Conservation (phyloP, 768 basidiomycete genomes). For the Porphyrellus cyaneotinctus region DNA sequence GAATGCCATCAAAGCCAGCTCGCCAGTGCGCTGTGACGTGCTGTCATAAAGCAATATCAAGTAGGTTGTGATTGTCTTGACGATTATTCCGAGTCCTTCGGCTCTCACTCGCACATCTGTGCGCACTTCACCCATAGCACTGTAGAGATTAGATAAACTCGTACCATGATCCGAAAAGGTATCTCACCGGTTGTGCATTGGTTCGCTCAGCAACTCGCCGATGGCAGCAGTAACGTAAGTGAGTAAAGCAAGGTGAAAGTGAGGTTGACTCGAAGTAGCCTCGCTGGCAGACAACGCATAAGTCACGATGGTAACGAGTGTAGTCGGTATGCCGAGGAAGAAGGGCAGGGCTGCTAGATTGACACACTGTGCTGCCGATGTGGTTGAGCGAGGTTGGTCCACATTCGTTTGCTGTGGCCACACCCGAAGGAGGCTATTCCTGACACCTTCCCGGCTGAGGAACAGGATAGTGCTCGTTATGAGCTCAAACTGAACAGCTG, state of each 20-base stretch:
- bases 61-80: slow-evolving; percentile 73
- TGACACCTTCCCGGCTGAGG: slow-evolving; percentile 87
- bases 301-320: slow-evolving; percentile 45
- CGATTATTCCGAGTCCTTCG: slow-evolving; percentile 78
- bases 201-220: slow-evolving; percentile 78
- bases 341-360: slow-evolving; percentile 65
- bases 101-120: slow-evolving; percentile 75
- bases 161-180: background rate
- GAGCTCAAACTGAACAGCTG: slow-evolving; percentile 92
- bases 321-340: slow-evolving; percentile 62
- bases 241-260: slow-evolving; percentile 58
- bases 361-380: slow-evolving; percentile 21
- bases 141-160: slow-evolving; percentile 31
- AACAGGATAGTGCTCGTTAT: slow-evolving; percentile 88
- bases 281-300: slow-evolving; percentile 54
- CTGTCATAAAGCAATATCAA: slow-evolving; percentile 53
- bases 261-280: slow-evolving; percentile 55
- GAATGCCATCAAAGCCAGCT: slow-evolving; percentile 73
- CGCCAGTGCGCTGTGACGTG: slow-evolving; percentile 28
- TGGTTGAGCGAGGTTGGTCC: background rate
- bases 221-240: slow-evolving; percentile 75
- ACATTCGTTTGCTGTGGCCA: slow-evolving; percentile 19
- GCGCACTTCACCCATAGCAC: slow-evolving; percentile 62
- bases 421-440: slow-evolving; percentile 78
- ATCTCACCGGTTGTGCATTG: slow-evolving; percentile 67